Evolutionary conservation across 768 basidiomycete species (phyloP).

Genomic region (Phylloporus arenicola): DNA sequence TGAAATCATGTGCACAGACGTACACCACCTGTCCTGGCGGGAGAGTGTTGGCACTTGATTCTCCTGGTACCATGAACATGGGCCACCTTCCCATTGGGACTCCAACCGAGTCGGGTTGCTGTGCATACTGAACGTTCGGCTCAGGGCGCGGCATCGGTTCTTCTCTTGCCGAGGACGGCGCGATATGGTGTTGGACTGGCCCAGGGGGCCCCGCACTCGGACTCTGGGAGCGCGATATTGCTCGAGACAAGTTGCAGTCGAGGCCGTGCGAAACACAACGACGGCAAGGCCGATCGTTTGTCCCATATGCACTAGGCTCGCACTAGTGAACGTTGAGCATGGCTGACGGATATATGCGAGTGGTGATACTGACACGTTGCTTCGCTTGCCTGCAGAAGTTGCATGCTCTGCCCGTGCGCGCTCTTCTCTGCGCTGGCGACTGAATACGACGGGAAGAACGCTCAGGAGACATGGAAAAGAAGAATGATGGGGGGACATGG

Average conservation of each 20-base stretch:
- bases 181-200: slow-evolving; percentile 1
- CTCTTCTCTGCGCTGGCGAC: slow-evolving; percentile 10
- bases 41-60: not conserved
- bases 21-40: slow-evolving; percentile 8
- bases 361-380: slow-evolving; percentile 12
- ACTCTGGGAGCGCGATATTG: slow-evolving; percentile 17
- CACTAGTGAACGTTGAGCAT: slow-evolving; percentile 15
- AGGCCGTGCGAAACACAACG: slow-evolving; percentile 15
- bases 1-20: not conserved
- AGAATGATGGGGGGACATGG: slow-evolving; percentile 5
- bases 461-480: slow-evolving; percentile 12
- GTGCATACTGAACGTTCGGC: slow-evolving; percentile 3
- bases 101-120: slow-evolving; percentile 1
- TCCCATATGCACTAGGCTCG: slow-evolving; percentile 12
- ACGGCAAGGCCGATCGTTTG: slow-evolving; percentile 15
- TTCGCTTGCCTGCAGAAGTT: slow-evolving; percentile 15
- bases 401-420: slow-evolving; percentile 16
- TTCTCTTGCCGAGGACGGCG: slow-evolving; percentile 4
- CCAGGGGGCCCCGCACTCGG: slow-evolving; percentile 10
- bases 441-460: slow-evolving; percentile 6
- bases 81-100: slow-evolving; percentile 4
- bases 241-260: slow-evolving; percentile 12
- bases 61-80: not conserved
- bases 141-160: slow-evolving; percentile 5
- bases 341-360: not conserved